phyloP scores from a whole-genome alignment of 306 rosid genomes.

The Hippophae gyantsensis region DNA sequence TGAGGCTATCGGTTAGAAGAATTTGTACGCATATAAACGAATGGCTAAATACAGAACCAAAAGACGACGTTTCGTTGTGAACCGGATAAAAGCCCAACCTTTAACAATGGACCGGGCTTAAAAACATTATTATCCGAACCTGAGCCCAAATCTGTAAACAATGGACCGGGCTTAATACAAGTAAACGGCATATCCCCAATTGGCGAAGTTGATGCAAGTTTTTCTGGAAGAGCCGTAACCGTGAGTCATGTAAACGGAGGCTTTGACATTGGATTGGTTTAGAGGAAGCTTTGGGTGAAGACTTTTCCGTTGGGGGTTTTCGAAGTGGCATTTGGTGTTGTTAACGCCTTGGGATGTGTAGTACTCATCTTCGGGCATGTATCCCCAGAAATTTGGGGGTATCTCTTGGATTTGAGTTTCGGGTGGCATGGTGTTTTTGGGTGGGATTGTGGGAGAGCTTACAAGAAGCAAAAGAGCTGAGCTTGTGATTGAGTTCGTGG shows the following conservation, averaged over 20 bases:
- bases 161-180: no score
- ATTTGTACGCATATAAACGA: no score
- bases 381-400: conserved; percentile 76
- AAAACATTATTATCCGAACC: no score
- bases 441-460: neutral
- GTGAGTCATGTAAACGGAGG: conserved; percentile 78
- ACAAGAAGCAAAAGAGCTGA: neutral
- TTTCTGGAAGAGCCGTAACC: conserved; percentile 93
- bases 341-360: conserved; percentile 73
- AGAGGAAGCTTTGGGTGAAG: conserved; percentile 72
- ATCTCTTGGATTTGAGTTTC: conserved; percentile 24
- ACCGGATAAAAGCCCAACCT: no score
- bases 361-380: conserved; percentile 69
- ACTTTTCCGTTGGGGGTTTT: conserved; percentile 57
- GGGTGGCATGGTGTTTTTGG: conserved; percentile 13
- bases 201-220: conserved; percentile 65
- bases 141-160: no score
- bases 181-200: conserved; percentile 86
- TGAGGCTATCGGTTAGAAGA: no score
- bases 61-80: no score
- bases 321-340: conserved; percentile 59
- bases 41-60: no score
- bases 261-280: conserved; percentile 32
- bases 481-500: neutral
- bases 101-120: no score